phyloP scores from a whole-genome alignment of 1,139 yeast genomes.

The Kodamaea sp. region DNA sequence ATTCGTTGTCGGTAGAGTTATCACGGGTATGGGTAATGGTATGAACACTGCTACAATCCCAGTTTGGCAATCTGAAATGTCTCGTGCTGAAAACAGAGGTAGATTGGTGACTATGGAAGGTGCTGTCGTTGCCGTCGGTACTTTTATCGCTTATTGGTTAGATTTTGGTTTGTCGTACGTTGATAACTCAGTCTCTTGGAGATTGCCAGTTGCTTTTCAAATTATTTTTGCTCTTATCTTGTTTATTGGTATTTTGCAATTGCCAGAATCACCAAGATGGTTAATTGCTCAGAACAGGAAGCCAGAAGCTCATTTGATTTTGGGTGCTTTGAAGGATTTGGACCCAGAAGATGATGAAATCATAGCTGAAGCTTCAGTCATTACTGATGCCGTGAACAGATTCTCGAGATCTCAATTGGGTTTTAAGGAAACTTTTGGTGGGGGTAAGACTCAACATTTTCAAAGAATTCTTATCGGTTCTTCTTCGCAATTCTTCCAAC shows the following conservation, averaged over 20 bases:
- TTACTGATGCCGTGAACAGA: slow-evolving; percentile 42
- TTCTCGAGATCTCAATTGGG: slow-evolving; percentile 37
- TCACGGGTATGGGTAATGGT: slow-evolving; percentile 81
- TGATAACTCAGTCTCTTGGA: slow-evolving; percentile 43
- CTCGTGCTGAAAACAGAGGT: slow-evolving; percentile 70
- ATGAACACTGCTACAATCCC: slow-evolving; percentile 77
- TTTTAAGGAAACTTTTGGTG: slow-evolving; percentile 50
- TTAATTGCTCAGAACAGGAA: slow-evolving; percentile 50
- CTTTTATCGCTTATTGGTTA: slow-evolving; percentile 71
- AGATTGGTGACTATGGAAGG: slow-evolving; percentile 67
- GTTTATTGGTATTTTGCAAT: slow-evolving; percentile 32
- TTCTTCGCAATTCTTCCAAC: slow-evolving; percentile 61
- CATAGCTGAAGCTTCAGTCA: slow-evolving; percentile 39
- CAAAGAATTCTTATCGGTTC: slow-evolving; percentile 60
- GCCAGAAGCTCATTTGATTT: slow-evolving; percentile 45
- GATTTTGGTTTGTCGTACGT: slow-evolving; percentile 69
- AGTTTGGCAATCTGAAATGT: slow-evolving; percentile 77
- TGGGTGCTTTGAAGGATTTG: slow-evolving; percentile 39
- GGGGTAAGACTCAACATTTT: slow-evolving; percentile 56
- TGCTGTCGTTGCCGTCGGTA: slow-evolving; percentile 67
- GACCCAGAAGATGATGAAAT: slow-evolving; percentile 43
- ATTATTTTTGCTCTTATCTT: slow-evolving; percentile 37
- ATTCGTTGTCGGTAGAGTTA: slow-evolving; percentile 68
- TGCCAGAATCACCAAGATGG: slow-evolving; percentile 79
- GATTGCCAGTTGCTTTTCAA: slow-evolving; percentile 36